Conservation (phyloP, 805 yeast genomes). For the Kuraishia ogatae region DNA sequence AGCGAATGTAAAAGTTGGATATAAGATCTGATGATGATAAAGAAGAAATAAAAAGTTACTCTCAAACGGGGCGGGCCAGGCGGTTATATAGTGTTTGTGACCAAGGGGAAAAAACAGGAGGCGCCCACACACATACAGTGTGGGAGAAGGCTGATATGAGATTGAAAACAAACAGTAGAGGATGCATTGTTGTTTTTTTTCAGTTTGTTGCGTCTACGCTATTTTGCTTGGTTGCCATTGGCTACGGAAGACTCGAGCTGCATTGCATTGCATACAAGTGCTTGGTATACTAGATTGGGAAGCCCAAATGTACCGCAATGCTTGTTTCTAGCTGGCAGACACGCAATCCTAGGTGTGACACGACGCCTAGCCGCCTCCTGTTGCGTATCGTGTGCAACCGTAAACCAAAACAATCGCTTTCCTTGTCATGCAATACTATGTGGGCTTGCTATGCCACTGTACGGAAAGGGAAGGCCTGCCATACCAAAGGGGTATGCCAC, state of each 20-base stretch:
- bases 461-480: not conserved
- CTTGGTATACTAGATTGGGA: not conserved
- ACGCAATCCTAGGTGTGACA: not conserved
- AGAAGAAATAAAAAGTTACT: not conserved
- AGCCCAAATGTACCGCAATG: not conserved
- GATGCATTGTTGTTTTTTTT: not conserved
- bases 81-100: not conserved
- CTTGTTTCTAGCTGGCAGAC: not conserved
- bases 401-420: not conserved
- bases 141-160: not conserved
- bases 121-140: not conserved
- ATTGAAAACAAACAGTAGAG: not conserved
- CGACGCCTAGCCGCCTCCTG: not conserved
- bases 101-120: not conserved
- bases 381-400: not conserved
- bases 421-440: not conserved
- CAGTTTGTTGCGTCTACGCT: not conserved
- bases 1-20: conserved; percentile 4
- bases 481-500: not conserved
- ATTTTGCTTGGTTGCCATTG: not conserved
- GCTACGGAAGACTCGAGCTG: not conserved
- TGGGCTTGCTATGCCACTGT: not conserved
- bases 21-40: not conserved
- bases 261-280: not conserved
- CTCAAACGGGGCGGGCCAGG: not conserved